Evolutionary conservation across 139 green algal species (phyloP), one percentile per base, ranked within the genome.

Genomic region (Tetratostichococcus sp.): DNA sequence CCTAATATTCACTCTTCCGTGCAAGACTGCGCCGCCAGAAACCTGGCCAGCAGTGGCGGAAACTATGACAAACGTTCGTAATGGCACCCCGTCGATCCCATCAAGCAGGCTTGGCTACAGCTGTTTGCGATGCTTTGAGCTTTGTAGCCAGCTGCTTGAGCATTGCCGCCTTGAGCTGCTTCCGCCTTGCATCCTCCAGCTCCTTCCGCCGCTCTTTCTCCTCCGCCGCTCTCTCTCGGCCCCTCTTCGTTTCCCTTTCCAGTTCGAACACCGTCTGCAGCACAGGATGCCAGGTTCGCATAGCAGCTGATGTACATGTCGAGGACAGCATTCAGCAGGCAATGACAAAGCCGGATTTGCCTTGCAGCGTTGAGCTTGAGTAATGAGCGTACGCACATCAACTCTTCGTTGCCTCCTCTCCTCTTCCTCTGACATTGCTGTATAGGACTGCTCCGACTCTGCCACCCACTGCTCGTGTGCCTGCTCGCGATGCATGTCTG

Each of bases 161-260:
- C 50, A 62, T 62, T 17, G 50, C 50, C 22, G 50, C 50, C 19
- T 62, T 62, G 50, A 62, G 50, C 50, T 62, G 50, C 50, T 62
- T 62, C 50, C 50, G 14, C 19, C 26, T 62, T 23, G 50, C 50
- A 26, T 62, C 50, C 50, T 62, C 50, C 50, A 62, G 19, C 50
- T 62, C 50, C 50, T 62, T 62, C 50, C 50, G 50, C 50, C 50
- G 50, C 50, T 62, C 50, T 17, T 62, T 62, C 50, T 62, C 50
- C 19, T 25, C 50, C 2, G 50, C 50, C 19, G 50, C 50, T n/a
- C 50, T 8, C 50, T 62, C 19, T n/a, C 50, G 50, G 50, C 50
- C 50, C 14, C 19, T 2, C 50, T 62, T 62, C 50, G 50, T 62
- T 17, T 62, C 50, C 50, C 50, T 23, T 17, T 62, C 50, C 50